phyloP scores from a whole-genome alignment of 108 stramenopile species.

The Schizochytrium sp. region DNA sequence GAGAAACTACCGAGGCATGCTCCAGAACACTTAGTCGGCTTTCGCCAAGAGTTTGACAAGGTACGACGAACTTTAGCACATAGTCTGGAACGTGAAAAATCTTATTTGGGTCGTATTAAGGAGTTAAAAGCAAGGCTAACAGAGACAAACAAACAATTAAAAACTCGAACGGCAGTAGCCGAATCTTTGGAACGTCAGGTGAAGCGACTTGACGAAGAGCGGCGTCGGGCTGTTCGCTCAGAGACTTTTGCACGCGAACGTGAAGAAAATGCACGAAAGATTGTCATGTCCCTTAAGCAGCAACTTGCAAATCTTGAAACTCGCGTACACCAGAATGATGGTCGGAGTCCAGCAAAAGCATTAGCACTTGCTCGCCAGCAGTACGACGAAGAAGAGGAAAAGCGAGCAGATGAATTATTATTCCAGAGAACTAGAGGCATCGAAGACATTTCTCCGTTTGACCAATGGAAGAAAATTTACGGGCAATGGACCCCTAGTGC shows the following conservation, averaged over 20 bases:
- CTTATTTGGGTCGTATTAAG: constrained; percentile 39
- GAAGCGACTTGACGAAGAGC: constrained; percentile 54
- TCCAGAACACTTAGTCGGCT: constrained; percentile 17
- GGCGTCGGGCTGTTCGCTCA: constrained; percentile 25
- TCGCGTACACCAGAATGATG: neutral
- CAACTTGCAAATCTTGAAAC: constrained; percentile 44
- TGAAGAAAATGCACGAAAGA: neutral
- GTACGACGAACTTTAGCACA: neutral
- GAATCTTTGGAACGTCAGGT: constrained; percentile 28
- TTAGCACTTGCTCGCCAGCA: neutral
- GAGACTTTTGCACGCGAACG: constrained; percentile 50
- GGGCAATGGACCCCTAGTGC: constrained; percentile 31
- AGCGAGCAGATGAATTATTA: neutral
- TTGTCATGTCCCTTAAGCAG: constrained; percentile 40
- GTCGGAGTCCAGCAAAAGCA: neutral
- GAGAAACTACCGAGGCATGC: neutral
- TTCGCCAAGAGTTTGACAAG: constrained; percentile 34
- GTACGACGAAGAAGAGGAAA: constrained; percentile 6
- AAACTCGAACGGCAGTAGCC: constrained; percentile 14
- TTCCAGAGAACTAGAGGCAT: neutral
- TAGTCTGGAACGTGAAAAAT: constrained; percentile 11
- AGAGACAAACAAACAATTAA: constrained; percentile 27
- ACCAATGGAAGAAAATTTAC: constrained; percentile 24
- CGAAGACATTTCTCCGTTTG: neutral
- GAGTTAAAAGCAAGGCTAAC: constrained; percentile 52